Evolutionary conservation across 148 eudicot genomes (phyloP).

Genomic region (Silene uniflora): DNA sequence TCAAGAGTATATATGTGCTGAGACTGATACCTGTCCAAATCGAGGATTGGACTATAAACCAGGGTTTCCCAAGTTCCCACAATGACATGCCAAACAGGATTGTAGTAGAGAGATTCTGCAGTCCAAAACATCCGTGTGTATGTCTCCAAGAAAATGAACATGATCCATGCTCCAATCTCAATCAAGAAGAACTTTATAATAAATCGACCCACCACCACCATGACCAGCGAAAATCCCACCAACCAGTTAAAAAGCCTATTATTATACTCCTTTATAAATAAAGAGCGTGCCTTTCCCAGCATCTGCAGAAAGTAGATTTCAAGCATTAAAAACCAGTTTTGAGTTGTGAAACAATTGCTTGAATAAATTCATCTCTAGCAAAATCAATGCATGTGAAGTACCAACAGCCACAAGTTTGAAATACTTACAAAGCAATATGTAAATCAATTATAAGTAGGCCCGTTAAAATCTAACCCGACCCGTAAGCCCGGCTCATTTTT

Average conservation of each 20-base stretch:
- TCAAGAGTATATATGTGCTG: no score
- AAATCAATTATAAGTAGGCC: no score
- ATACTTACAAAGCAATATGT: no score
- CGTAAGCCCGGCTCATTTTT: no score
- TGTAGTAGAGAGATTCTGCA: conserved; percentile 94
- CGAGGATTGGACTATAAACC: conserved; percentile 89
- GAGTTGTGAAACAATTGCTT: no score
- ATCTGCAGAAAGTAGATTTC: conserved; percentile 53
- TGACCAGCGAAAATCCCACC: conserved; percentile 85
- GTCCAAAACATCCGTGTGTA: conserved; percentile 99
- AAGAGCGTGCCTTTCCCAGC: conserved; percentile 80
- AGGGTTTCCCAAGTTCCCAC: conserved; percentile 85
- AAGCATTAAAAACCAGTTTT: background rate
- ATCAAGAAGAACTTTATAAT: conserved; percentile 72
- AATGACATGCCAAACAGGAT: conserved; percentile 83
- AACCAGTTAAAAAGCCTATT: conserved; percentile 94
- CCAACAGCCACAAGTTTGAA: no score
- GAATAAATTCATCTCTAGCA: no score
- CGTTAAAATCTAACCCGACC: no score
- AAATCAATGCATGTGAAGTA: no score
- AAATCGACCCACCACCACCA: conserved; percentile 93
- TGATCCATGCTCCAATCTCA: conserved; percentile 93
- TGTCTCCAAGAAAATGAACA: conserved; percentile 93
- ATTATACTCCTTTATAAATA: conserved; percentile 91
- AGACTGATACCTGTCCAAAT: conserved; percentile 72